These are phyloP conservation scores for Cytospora piceicola DNA, from an alignment of 2,329 filamentous ascomycete genomes.

Conservation along the genomic window DNA sequence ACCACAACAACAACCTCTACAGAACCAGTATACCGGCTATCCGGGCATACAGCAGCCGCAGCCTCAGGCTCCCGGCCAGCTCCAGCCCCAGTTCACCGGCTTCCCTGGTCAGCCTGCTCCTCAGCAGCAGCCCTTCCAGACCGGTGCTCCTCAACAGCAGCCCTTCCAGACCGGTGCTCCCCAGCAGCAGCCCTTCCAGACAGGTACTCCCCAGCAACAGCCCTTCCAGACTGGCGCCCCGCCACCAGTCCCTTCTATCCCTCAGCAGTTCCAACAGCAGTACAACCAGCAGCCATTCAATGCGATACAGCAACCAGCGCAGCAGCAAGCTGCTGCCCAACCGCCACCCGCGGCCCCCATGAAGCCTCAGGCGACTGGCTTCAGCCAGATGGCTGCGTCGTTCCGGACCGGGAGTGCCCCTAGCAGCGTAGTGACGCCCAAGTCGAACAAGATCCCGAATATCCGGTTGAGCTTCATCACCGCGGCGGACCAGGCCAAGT, in stretches of 20 bases:
- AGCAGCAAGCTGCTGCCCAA: slow-evolving; percentile 49
- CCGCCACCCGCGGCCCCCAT: slow-evolving; percentile 62
- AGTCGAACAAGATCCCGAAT: slow-evolving; percentile 80
- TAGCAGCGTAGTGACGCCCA: slow-evolving; percentile 52
- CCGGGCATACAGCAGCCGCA: slow-evolving; percentile 58
- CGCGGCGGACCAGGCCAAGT: slow-evolving; percentile 91
- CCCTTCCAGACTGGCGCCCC: slow-evolving; percentile 64
- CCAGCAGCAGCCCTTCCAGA: slow-evolving; percentile 64
- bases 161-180: slow-evolving; percentile 64
- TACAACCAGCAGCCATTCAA: slow-evolving; percentile 58
- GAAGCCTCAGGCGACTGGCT: slow-evolving; percentile 69
- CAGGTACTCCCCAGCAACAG: slow-evolving; percentile 64
- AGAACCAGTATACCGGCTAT: slow-evolving; percentile 65
- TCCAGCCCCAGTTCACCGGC: slow-evolving; percentile 72
- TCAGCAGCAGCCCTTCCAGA: slow-evolving; percentile 67
- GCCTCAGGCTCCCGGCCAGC: slow-evolving; percentile 58
- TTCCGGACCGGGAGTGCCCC: slow-evolving; percentile 60
- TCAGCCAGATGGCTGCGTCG: slow-evolving; percentile 68
- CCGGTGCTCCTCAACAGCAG: slow-evolving; percentile 67
- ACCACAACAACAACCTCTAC: slow-evolving; percentile 46
- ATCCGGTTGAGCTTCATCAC: slow-evolving; percentile 96
- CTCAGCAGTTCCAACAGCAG: slow-evolving; percentile 64
- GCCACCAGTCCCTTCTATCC: slow-evolving; percentile 59
- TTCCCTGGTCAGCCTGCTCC: slow-evolving; percentile 51
- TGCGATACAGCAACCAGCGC: slow-evolving; percentile 51